Conservation (phyloP, 2,329 filamentous ascomycete genomes). For the Sclerotinia nivalis region DNA sequence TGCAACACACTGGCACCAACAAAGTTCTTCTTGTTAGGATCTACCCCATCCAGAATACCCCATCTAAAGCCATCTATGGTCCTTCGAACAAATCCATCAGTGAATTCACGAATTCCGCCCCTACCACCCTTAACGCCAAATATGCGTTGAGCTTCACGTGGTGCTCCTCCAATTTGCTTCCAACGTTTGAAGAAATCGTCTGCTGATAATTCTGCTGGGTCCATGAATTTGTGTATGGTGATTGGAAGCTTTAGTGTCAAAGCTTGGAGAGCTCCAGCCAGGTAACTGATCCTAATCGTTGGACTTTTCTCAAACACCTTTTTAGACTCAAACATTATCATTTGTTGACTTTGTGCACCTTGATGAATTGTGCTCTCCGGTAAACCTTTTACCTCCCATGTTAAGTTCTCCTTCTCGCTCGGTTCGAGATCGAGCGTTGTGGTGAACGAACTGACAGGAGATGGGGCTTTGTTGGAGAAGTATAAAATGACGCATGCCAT, state of each 20-base stretch:
- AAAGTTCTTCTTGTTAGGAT: constrained; percentile 90
- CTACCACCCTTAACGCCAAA: constrained; percentile 65
- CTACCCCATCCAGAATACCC: constrained; percentile 81
- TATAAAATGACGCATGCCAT: constrained; percentile 95
- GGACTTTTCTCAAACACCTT: constrained; percentile 79
- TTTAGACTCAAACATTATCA: constrained; percentile 89
- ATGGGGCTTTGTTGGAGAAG: constrained; percentile 90
- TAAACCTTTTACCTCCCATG: constrained; percentile 83
- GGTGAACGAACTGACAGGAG: constrained; percentile 85
- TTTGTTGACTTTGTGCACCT: constrained; percentile 82
- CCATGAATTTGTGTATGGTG: constrained; percentile 94
- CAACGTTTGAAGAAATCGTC: constrained; percentile 99
- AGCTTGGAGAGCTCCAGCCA: constrained; percentile 90
- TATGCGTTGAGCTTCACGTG: constrained; percentile 84
- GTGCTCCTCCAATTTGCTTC: constrained; percentile 93
- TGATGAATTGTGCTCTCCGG: constrained; percentile 79
- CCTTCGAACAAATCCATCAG: constrained; percentile 67
- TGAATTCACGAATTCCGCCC: constrained; percentile 63
- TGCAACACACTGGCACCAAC: constrained; percentile 88
- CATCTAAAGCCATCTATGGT: constrained; percentile 85
- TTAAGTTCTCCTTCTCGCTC: constrained; percentile 64
- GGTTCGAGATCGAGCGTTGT: constrained; percentile 85
- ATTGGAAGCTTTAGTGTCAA: constrained; percentile 89
- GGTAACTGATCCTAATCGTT: constrained; percentile 90
- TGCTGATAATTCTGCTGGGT: constrained; percentile 77